phyloP scores from a whole-genome alignment of 2,329 filamentous ascomycete species.

The Penicillium sp. region DNA sequence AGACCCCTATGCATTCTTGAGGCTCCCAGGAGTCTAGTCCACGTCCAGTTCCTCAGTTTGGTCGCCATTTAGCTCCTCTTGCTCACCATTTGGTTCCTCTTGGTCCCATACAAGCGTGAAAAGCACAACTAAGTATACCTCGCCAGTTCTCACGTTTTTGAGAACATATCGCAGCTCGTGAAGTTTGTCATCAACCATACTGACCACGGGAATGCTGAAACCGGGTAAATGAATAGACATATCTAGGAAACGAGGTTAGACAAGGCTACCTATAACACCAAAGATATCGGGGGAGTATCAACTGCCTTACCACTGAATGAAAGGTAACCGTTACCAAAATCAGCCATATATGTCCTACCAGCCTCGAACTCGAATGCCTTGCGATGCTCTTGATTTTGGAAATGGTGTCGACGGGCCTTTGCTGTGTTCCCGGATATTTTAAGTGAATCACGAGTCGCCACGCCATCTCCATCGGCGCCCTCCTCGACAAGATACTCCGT shows the following conservation, averaged over 20 bases:
- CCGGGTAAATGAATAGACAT: slow-evolving; percentile 46
- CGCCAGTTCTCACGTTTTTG: slow-evolving; percentile 74
- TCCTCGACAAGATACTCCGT: slow-evolving; percentile 62
- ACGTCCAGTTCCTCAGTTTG: slow-evolving; percentile 5
- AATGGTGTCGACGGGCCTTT: slow-evolving; percentile 63
- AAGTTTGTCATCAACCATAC: slow-evolving; percentile 66
- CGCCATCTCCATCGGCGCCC: slow-evolving; percentile 65
- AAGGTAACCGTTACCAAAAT: slow-evolving; percentile 91
- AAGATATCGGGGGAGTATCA: not conserved
- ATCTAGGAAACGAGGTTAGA: slow-evolving; percentile 24
- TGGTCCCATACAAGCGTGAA: slow-evolving; percentile 70
- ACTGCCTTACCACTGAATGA: slow-evolving; percentile 71
- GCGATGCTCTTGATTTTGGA: slow-evolving; percentile 60
- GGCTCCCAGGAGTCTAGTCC: not conserved
- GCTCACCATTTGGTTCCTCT: no score
- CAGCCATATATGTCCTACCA: slow-evolving; percentile 64
- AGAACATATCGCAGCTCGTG: slow-evolving; percentile 90
- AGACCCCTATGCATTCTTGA: not conserved
- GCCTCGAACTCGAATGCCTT: slow-evolving; percentile 65
- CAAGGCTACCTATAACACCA: not conserved
- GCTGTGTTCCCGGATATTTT: slow-evolving; percentile 57
- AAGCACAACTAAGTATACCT: slow-evolving; percentile 78
- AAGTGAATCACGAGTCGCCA: slow-evolving; percentile 49
- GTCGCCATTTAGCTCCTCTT: slow-evolving; percentile 18
- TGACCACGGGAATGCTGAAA: slow-evolving; percentile 39